Percentiles rank a stretch among this genome's conserved stretches.
These are phyloP conservation scores for Gossypium mustelinum DNA, from an alignment of 345 rosid genomes.

Conservation along the genomic window DNA sequence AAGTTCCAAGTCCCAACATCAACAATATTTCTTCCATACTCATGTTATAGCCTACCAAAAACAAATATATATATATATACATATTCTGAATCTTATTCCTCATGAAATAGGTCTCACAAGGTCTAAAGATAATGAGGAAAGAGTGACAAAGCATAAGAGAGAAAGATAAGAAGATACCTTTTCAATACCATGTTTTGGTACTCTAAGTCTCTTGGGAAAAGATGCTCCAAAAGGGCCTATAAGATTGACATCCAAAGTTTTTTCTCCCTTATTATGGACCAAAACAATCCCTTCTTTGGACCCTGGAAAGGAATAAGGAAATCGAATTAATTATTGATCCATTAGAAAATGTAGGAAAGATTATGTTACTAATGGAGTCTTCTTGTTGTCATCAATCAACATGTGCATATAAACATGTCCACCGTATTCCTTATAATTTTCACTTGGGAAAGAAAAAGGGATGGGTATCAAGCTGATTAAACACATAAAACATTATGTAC, in stretches of 20 bases:
- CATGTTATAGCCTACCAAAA: background rate
- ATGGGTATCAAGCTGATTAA: background rate
- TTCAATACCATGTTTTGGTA: conserved; percentile 4
- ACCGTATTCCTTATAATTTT: background rate
- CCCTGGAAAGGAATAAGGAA: conserved; percentile 32
- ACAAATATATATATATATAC: too few species aligned
- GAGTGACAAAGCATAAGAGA: background rate
- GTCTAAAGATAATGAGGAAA: background rate
- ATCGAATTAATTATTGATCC: conserved; percentile 18
- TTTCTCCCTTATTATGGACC: conserved; percentile 61
- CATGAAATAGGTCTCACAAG: background rate
- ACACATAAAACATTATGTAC: background rate
- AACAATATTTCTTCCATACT: background rate
- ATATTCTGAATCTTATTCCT: background rate
- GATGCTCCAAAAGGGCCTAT: background rate
- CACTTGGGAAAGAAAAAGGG: background rate
- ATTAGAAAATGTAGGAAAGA: background rate
- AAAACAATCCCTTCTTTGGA: conserved; percentile 40
- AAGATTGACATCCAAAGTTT: conserved; percentile 31
- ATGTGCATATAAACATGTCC: background rate
- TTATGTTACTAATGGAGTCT: background rate
- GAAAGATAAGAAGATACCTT: conserved; percentile 18
- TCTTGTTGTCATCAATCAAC: background rate
- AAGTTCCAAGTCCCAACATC: background rate
- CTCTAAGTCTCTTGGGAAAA: background rate